A percentile compares a stretch with the other conserved stretches of the same genome.
phyloP scores from a whole-genome alignment of 257 asterid genomes.

The Leonotis leonurus region DNA sequence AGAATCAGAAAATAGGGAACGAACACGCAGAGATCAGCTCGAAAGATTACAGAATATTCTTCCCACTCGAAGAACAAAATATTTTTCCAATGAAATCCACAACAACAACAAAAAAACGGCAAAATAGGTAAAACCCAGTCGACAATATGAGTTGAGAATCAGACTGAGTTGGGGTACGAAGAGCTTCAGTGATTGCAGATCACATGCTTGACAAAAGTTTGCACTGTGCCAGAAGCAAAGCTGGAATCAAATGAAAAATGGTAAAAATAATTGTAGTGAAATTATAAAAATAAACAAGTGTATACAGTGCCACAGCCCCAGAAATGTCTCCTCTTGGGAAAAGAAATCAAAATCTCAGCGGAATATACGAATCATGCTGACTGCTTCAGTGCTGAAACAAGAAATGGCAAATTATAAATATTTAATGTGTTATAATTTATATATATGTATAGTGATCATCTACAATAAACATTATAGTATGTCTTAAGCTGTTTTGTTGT shows the following conservation, averaged over 20 bases:
- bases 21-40: constrained; percentile 14
- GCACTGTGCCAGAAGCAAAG: constrained; percentile 31
- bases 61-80: constrained; percentile 11
- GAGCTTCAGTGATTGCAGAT: constrained; percentile 33
- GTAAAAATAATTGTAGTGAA: constrained; percentile 2
- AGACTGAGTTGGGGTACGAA: background rate
- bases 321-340: constrained; percentile 28
- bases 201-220: constrained; percentile 30
- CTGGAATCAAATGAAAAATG: constrained; percentile 20
- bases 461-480: constrained; percentile 17
- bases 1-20: background rate
- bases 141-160: constrained; percentile 19
- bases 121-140: constrained; percentile 22
- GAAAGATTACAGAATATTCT: constrained; percentile 16
- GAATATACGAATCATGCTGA: constrained; percentile 44
- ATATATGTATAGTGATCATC: background rate
- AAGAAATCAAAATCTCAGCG: constrained; percentile 26
- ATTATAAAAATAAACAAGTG: background rate
- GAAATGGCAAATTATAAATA: background rate
- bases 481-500: constrained; percentile 15
- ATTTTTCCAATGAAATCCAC: constrained; percentile 13
- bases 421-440: background rate
- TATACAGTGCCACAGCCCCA: constrained; percentile 22
- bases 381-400: constrained; percentile 37
- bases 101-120: constrained; percentile 6